Evolutionary conservation across 805 yeast species (phyloP), one percentile per base, ranked within the genome.

Genomic region (Scheffersomyces ergatensis): DNA sequence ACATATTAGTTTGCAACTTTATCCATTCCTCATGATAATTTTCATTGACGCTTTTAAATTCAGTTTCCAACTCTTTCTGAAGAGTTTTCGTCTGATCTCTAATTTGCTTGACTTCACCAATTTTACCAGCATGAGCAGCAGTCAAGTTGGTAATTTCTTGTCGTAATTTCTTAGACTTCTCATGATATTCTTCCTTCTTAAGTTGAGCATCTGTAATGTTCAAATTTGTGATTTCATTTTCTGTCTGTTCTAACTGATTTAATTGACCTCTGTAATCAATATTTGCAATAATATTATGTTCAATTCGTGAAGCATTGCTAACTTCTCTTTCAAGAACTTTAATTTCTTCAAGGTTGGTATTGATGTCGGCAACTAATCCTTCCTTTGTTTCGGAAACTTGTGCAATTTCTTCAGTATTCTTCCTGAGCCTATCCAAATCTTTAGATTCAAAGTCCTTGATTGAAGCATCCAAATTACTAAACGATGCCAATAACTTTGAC

Each of bases 51-150:
- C 83, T 78, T 36, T 77, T 72, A 51, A 80, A 93, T 46, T 90
- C 97, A 0, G 83, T 73, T 2, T 65, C 64, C 9, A 92, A 65
- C 54, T 89, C 97, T 4, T 60, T 58, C 16, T 72, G 65, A 8
- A 85, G 60, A 3, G 73, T 65, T 17, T 61, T 62, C 4, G 84
- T 72, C 53, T 89, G 96, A 48, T 80, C 88, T 36, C 81, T 78
- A 45, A 93, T 70, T 55, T 92, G 97, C 45, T 81, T 82, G 31
- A 87, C 76, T 59, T 92, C 98, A 16, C 99, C 99, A 17, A 80
- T 60, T 50, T 83, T 85, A 11, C 89, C 82, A 3, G 95, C 85
- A 50, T 85, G 80, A 38, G 61, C 58, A 1, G 89, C 74, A 45
- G 81, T 84, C 32, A 85, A 58, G 3, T 62, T 62, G 13, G 85